Evolutionary conservation across 768 basidiomycete species (phyloP), one percentile per base, ranked within the genome.

Genomic region (Termitomyces eurrhizus): DNA sequence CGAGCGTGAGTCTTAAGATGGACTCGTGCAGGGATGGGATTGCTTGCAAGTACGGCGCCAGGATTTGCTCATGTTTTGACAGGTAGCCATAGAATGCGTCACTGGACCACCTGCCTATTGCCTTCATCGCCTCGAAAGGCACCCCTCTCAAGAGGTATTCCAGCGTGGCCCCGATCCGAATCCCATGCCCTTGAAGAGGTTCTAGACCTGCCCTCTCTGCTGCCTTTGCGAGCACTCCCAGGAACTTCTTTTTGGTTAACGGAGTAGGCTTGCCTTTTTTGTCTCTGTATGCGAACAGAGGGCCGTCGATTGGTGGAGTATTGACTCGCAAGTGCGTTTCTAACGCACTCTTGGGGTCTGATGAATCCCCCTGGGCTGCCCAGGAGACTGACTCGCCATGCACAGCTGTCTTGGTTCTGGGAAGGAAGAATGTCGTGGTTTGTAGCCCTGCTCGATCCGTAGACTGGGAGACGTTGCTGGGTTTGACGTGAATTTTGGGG

Each of bases 101-200:
- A n/a, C 64, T 62, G 26, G 33, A 29, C 61, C 64, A 65, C 0
- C 52, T 13, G 6, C 65, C 62, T 8, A 59, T 65, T 14, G 29
- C 60, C 29, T 29, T 29, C 29, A 29, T 29, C 2, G 29, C 29
- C 29, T 29, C 29, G 4, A 29, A 29, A 2, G 59, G 57, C 2
- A 69, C 57, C 0, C 68, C 67, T 0, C 52, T 45, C 0, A 71
- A 64, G 0, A 74, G 62, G n/a, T 73, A 73, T 41, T 69, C 62
- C 0, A 72, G 62, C 0, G 68, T 73, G 0, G 72, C 64, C 0
- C 74, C 68, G 11, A 75, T 73, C 0, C 63, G 33, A 0, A 73
- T 64, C 14, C 68, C 64, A 54, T 29, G 29, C 2, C 29, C 29
- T 4, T 29, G 29, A 2, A 29, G 4, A 4, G 29, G 29, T 4